These are phyloP conservation scores for Psilocybe sp. DNA, from an alignment of 768 basidiomycete genomes.

Conservation along the genomic window DNA sequence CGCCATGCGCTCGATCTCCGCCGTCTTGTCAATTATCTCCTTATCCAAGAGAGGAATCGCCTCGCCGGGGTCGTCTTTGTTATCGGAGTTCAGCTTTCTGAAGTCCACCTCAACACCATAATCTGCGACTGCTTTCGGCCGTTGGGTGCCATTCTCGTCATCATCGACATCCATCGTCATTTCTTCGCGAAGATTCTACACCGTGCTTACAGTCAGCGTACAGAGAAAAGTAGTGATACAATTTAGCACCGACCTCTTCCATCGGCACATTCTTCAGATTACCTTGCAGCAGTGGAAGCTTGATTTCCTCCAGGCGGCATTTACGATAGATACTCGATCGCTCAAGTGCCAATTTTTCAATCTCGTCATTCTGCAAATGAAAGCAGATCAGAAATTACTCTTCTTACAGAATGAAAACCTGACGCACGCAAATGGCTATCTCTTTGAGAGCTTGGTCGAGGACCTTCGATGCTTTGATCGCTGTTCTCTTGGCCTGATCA, in stretches of 20 bases:
- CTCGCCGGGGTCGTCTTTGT: conserved; percentile 63
- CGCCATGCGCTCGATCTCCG: conserved; percentile 90
- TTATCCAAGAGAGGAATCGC: conserved; percentile 72
- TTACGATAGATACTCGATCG: conserved; percentile 85
- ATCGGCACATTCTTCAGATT: conserved; percentile 85
- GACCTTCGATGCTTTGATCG: conserved; percentile 65
- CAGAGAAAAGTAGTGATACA: background rate
- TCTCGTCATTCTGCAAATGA: conserved; percentile 59
- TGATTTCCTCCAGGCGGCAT: conserved; percentile 91
- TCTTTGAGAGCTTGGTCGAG: conserved; percentile 91
- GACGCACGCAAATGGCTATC: conserved; percentile 70
- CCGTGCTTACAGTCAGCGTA: background rate
- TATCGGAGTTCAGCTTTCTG: conserved; percentile 68
- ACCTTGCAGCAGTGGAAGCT: conserved; percentile 73
- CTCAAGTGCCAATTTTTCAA: conserved; percentile 84
- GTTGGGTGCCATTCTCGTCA: conserved; percentile 79
- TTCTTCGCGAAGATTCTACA: conserved; percentile 76
- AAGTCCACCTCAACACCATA: conserved; percentile 93
- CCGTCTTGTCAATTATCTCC: conserved; percentile 61
- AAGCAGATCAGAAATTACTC: background rate
- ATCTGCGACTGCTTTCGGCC: conserved; percentile 67
- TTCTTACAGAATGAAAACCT: background rate
- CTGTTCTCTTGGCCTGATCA: conserved; percentile 71
- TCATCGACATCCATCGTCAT: conserved; percentile 92
- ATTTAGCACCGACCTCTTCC: conserved; percentile 71